Evolutionary conservation across 306 rosid species (phyloP).

Genomic region (Sindora glabra): DNA sequence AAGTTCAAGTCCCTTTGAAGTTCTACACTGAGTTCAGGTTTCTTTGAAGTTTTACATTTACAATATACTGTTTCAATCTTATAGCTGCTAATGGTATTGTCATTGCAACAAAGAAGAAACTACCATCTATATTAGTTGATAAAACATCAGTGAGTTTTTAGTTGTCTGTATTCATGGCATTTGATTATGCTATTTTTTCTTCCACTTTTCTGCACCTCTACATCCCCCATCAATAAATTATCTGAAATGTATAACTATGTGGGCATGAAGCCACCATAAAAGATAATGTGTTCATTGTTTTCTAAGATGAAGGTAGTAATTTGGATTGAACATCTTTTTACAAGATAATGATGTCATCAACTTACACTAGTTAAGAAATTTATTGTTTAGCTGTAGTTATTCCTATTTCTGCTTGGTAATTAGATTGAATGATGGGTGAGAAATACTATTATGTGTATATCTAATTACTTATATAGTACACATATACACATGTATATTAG

Average conservation of each 20-base stretch:
- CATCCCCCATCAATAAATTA: too few relatives aligned
- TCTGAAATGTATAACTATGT: background rate
- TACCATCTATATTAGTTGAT: constrained; percentile 90
- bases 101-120: constrained; percentile 93
- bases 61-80: constrained; percentile 16
- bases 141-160: constrained; percentile 67
- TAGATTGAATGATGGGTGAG: too few relatives aligned
- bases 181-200: background rate
- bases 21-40: too few relatives aligned
- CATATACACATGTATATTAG: too few relatives aligned
- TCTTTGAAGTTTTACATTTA: too few relatives aligned
- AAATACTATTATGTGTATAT: too few relatives aligned
- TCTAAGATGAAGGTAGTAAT: too few relatives aligned
- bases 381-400: background rate
- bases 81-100: constrained; percentile 96
- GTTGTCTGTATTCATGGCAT: background rate
- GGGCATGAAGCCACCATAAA: background rate
- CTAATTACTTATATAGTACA: too few relatives aligned
- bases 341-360: background rate
- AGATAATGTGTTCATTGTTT: background rate
- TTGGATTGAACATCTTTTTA: background rate
- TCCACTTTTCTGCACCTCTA: background rate
- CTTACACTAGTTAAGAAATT: background rate
- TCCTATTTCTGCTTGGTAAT: background rate
- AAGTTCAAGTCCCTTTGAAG: too few relatives aligned